Evolutionary conservation across 257 asterid genomes (phyloP).

Genomic region (Lycium ferocissimum): DNA sequence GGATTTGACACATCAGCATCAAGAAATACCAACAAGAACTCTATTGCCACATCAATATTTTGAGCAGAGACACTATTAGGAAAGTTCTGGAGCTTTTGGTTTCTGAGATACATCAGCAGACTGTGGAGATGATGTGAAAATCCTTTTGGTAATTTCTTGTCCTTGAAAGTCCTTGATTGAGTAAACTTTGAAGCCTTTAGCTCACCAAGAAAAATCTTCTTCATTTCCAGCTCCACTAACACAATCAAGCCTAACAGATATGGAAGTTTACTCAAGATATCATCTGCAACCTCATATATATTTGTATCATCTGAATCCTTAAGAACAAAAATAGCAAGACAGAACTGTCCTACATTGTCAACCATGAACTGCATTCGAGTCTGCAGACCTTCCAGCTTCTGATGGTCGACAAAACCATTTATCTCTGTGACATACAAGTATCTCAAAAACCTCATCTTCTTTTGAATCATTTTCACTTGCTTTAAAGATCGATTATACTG

Average conservation of each 20-base stretch:
- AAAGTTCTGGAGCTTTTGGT: background rate
- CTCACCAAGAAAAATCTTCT: background rate
- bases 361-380: background rate
- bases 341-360: background rate
- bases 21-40: background rate
- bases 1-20: background rate
- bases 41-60: conserved; percentile 5
- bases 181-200: background rate
- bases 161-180: background rate
- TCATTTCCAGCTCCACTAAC: conserved; percentile 5
- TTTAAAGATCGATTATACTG: background rate
- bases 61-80: background rate
- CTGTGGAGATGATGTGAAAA: background rate
- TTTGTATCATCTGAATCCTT: background rate
- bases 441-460: background rate
- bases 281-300: background rate
- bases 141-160: background rate
- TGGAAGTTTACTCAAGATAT: background rate
- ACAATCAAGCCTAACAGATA: background rate
- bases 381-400: background rate
- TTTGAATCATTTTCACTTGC: background rate
- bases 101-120: background rate
- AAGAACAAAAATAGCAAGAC: background rate
- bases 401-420: background rate
- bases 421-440: background rate